Evolutionary conservation across 805 yeast species (phyloP).

Genomic region (Candida takata): DNA sequence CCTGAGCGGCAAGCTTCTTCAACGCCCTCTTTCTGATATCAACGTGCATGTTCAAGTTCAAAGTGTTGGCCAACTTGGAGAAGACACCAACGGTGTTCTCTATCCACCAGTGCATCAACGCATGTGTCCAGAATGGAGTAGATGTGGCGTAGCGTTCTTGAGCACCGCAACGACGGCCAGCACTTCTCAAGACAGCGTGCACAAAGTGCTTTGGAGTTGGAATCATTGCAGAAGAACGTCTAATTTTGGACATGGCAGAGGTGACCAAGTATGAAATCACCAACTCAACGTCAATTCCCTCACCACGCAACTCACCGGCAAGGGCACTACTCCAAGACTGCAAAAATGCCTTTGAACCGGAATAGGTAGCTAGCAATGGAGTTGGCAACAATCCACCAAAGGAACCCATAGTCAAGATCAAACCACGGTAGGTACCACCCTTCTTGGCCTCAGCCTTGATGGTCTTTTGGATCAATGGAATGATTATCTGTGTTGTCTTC

Average conservation of each 20-base stretch:
- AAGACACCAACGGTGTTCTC: conserved; percentile 78
- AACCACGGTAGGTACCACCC: conserved; percentile 42
- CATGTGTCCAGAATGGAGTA: conserved; percentile 94
- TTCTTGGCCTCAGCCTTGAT: conserved; percentile 31
- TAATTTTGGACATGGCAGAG: conserved; percentile 92
- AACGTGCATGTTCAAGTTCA: conserved; percentile 73
- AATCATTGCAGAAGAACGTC: conserved; percentile 62
- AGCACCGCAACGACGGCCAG: conserved; percentile 88
- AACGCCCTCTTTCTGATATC: conserved; percentile 60
- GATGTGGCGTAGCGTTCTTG: conserved; percentile 80
- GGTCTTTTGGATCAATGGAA: conserved; percentile 60
- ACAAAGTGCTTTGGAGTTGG: conserved; percentile 85
- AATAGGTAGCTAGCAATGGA: conserved; percentile 86
- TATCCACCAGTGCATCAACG: conserved; percentile 78
- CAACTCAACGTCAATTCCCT: conserved; percentile 78
- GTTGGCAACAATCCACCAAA: conserved; percentile 93
- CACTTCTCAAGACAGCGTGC: conserved; percentile 52
- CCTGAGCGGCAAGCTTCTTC: conserved; percentile 24
- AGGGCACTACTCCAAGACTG: conserved; percentile 90
- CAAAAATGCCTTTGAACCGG: conserved; percentile 93
- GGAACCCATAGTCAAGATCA: conserved; percentile 92
- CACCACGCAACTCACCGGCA: conserved; percentile 69
- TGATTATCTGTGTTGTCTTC: conserved; percentile 70
- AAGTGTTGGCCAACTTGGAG: conserved; percentile 56
- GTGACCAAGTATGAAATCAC: conserved; percentile 86